Percentiles rank a stretch among this genome's conserved stretches.
These are phyloP conservation scores for Penicillium nucicola DNA, from an alignment of 495 filamentous ascomycete species.

Conservation along the genomic window DNA sequence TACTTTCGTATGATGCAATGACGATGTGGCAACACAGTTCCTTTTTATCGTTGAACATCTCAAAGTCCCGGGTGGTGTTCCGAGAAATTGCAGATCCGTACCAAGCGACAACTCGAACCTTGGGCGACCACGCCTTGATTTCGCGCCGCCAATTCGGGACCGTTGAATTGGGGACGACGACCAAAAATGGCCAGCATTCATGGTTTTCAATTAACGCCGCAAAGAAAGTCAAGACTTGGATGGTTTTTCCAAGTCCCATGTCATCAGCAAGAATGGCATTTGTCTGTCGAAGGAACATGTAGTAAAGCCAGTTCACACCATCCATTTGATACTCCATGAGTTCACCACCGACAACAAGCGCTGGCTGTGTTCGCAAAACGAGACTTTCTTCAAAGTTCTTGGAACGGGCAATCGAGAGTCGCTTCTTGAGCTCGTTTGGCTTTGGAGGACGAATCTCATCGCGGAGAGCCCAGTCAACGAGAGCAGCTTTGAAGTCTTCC, in stretches of 20 bases:
- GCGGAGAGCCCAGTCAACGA: constrained; percentile 77
- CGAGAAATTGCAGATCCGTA: constrained; percentile 73
- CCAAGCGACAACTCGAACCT: constrained; percentile 83
- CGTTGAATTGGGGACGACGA: constrained; percentile 92
- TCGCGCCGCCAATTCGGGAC: constrained; percentile 97
- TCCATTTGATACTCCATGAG: constrained; percentile 94
- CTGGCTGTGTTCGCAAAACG: constrained; percentile 69
- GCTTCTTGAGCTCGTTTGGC: constrained; percentile 50
- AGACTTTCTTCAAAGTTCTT: constrained; percentile 64
- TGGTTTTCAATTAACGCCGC: constrained; percentile 76
- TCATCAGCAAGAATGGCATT: constrained; percentile 98
- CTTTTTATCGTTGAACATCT: constrained; percentile 70
- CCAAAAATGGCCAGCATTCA: constrained; percentile 84
- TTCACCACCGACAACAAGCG: constrained; percentile 68
- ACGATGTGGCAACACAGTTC: constrained; percentile 83
- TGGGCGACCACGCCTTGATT: constrained; percentile 90
- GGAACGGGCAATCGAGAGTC: constrained; percentile 57
- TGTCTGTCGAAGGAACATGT: constrained; percentile 73
- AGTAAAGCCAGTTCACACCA: constrained; percentile 95
- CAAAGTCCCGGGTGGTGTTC: constrained; percentile 66
- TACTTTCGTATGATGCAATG: constrained; percentile 90
- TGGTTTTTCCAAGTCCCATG: constrained; percentile 98
- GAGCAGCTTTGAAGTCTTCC: constrained; percentile 78
- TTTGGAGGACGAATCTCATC: constrained; percentile 62
- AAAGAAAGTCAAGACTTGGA: constrained; percentile 86